Percentiles rank a stretch among this genome's conserved stretches.
phyloP scores from a whole-genome alignment of 129 eudicot species.

The Artemisia argyi region DNA sequence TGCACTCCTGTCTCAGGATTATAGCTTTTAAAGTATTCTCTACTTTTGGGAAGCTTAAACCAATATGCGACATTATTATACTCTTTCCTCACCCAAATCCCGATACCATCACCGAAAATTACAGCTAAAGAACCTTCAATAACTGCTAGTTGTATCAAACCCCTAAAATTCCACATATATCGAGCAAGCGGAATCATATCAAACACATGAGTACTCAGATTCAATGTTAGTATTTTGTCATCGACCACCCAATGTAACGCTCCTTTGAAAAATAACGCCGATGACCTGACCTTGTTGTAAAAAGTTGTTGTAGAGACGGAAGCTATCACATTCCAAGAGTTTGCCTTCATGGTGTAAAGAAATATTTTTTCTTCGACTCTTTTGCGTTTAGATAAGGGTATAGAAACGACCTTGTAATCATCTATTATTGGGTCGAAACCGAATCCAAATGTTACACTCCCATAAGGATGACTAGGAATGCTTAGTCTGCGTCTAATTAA shows the following conservation, averaged over 20 bases:
- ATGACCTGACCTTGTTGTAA: not conserved
- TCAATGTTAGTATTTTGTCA: not conserved
- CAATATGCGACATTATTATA: not conserved
- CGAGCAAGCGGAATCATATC: not conserved
- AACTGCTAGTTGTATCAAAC: not conserved
- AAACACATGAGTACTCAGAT: constrained; percentile 6
- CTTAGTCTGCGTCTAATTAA: constrained; percentile 1
- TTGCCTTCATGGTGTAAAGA: not conserved
- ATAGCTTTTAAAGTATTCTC: not conserved
- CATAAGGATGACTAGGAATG: not conserved
- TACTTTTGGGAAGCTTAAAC: not conserved
- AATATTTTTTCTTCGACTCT: not conserved
- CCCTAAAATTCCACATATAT: not conserved
- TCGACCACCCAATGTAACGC: not conserved
- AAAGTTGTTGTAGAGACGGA: not conserved
- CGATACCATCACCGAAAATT: not conserved
- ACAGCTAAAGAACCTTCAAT: not conserved
- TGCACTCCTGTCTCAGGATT: not conserved
- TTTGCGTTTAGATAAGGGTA: not conserved
- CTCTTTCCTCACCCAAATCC: not conserved
- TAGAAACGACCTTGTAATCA: constrained; percentile 4
- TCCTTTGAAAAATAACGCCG: not conserved
- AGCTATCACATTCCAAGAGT: constrained; percentile 3
- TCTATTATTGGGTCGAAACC: constrained; percentile 1
- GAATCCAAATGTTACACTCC: not conserved